These are phyloP conservation scores for Ophiobolus disseminans DNA, from an alignment of 2,329 filamentous ascomycete species.

Conservation along the genomic window DNA sequence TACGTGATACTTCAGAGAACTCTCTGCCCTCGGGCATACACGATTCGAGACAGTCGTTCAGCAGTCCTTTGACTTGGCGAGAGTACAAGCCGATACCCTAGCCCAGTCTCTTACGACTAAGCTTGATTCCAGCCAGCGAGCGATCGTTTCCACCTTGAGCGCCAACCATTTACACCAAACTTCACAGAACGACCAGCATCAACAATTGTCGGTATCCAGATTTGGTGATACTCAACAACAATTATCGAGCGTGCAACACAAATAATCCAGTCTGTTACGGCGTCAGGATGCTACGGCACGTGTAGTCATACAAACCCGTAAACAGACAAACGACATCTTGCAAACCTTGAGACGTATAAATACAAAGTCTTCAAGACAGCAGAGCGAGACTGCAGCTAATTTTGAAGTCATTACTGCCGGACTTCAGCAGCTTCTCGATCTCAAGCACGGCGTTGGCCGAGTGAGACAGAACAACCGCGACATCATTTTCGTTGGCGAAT, in stretches of 20 bases:
- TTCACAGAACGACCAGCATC: neutral
- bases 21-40: neutral
- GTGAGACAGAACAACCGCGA: conserved; percentile 2
- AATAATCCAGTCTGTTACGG: too few species aligned
- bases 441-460: neutral
- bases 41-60: neutral
- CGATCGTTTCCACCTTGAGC: too few species aligned
- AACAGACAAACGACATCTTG: too few species aligned
- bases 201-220: too few species aligned
- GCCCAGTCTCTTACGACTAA: neutral
- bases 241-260: too few species aligned
- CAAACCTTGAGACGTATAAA: too few species aligned
- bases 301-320: too few species aligned
- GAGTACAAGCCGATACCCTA: neutral
- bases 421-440: neutral
- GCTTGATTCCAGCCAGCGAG: neutral
- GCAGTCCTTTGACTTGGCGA: neutral
- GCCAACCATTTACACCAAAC: too few species aligned
- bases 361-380: too few species aligned
- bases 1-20: neutral
- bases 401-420: conserved; percentile 1
- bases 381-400: neutral
- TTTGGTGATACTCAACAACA: too few species aligned
- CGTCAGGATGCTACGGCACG: too few species aligned
- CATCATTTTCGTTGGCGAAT: conserved; percentile 10